Conservation (phyloP, 345 rosid genomes). For the Luvunga scandens region DNA sequence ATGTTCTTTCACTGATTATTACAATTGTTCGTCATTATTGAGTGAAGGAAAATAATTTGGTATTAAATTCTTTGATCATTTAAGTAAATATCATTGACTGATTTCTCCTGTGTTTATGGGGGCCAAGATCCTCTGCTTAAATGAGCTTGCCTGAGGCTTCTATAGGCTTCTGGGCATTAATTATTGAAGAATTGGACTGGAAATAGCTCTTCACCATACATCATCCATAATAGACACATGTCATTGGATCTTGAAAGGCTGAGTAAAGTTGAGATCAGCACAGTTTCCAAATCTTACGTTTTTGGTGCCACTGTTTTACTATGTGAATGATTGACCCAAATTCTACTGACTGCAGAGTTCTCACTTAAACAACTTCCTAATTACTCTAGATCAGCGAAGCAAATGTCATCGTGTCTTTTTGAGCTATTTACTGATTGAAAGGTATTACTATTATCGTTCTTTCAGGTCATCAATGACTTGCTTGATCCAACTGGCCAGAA, state of each 20-base stretch:
- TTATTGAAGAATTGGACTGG: neutral
- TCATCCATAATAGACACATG: neutral
- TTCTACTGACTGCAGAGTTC: neutral
- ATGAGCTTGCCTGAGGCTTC: neutral
- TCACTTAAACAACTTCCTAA: neutral
- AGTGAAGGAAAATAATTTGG: neutral
- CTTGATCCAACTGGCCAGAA: conserved; percentile 89
- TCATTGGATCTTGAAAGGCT: neutral
- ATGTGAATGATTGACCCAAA: neutral
- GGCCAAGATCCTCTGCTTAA: neutral
- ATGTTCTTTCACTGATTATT: neutral
- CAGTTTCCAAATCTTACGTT: neutral
- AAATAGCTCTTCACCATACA: neutral
- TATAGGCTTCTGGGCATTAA: neutral
- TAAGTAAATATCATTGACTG: neutral
- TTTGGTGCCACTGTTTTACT: neutral
- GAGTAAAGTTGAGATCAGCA: neutral
- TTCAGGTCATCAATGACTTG: conserved; percentile 89
- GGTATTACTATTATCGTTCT: neutral
- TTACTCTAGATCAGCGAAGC: neutral
- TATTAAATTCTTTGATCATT: neutral
- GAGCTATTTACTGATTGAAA: neutral
- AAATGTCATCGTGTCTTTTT: neutral
- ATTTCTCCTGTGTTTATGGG: neutral
- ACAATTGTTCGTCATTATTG: neutral